phyloP scores from a whole-genome alignment of 306 rosid genomes.

The Gillenia trifoliata region DNA sequence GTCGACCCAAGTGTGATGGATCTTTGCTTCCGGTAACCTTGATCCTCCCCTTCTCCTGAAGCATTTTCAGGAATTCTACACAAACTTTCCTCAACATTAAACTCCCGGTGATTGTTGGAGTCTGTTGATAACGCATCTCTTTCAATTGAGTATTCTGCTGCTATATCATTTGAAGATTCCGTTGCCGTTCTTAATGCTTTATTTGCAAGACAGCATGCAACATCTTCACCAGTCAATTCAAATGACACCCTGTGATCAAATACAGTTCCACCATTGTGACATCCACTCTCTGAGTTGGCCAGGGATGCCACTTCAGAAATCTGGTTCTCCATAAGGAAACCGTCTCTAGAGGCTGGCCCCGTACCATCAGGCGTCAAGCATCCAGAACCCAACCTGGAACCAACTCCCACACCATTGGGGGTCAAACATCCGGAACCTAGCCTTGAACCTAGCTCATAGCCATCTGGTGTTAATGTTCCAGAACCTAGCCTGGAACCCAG shows the following conservation, averaged over 20 bases:
- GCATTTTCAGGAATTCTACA: slow-evolving; percentile 32
- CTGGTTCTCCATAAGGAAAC: slow-evolving; percentile 36
- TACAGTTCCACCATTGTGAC: slow-evolving; percentile 38
- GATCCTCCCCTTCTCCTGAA: slow-evolving; percentile 45
- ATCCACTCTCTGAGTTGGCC: slow-evolving; percentile 48
- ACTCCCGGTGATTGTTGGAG: slow-evolving; percentile 23
- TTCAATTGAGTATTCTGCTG: slow-evolving; percentile 37
- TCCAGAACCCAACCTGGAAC: slow-evolving; percentile 52
- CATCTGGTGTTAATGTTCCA: slow-evolving; percentile 85
- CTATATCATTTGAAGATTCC: slow-evolving; percentile 44
- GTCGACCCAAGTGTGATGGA: slow-evolving; percentile 57
- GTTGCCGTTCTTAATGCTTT: slow-evolving; percentile 53
- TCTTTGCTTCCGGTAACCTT: slow-evolving; percentile 53
- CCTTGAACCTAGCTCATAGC: slow-evolving; percentile 61
- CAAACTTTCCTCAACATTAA: slow-evolving; percentile 31
- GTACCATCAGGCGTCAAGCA: slow-evolving; percentile 50
- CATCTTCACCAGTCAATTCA: slow-evolving; percentile 91
- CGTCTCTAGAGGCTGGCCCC: slow-evolving; percentile 42
- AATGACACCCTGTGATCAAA: slow-evolving; percentile 87
- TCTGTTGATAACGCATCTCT: slow-evolving; percentile 35
- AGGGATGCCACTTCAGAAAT: slow-evolving; percentile 49
- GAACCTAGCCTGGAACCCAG: slow-evolving; percentile 78
- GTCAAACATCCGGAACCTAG: slow-evolving; percentile 82
- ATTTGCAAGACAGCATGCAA: slow-evolving; percentile 83
- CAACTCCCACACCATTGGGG: slow-evolving; percentile 75